Conservation (phyloP, 768 basidiomycete species). For the Hirschioporus abietinus region DNA sequence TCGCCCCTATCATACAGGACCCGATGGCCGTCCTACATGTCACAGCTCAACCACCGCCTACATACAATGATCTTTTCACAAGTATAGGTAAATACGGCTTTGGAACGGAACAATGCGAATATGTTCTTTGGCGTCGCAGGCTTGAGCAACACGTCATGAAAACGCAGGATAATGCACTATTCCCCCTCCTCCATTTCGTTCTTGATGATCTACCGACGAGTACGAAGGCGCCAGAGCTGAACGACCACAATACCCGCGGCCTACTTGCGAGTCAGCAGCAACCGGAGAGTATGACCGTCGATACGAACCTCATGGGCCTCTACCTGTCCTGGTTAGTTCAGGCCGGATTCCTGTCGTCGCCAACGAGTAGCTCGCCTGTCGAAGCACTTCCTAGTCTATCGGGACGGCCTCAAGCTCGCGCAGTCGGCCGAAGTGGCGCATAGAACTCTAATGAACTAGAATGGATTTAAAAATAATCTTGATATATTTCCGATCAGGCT, state of each 20-base stretch:
- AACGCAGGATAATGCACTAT: slow-evolving; percentile 92
- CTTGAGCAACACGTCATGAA: slow-evolving; percentile 96
- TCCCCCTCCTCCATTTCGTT: slow-evolving; percentile 95
- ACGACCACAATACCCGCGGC: slow-evolving; percentile 76
- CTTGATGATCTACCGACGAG: slow-evolving; percentile 95
- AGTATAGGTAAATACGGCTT: slow-evolving; percentile 79
- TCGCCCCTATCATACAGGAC: slow-evolving; percentile 43
- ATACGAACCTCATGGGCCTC: slow-evolving; percentile 69
- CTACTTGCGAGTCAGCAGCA: slow-evolving; percentile 38
- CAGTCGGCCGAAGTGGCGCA: slow-evolving; percentile 64
- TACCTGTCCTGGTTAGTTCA: slow-evolving; percentile 92
- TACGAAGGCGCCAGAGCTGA: slow-evolving; percentile 88
- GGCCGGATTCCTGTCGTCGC: slow-evolving; percentile 71
- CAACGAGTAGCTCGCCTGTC: slow-evolving; percentile 26
- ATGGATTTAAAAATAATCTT: not conserved
- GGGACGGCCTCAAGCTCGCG: slow-evolving; percentile 39
- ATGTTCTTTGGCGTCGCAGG: slow-evolving; percentile 84
- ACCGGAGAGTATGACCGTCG: slow-evolving; percentile 52
- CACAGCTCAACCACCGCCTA: slow-evolving; percentile 78
- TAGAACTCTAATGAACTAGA: slow-evolving; percentile 19
- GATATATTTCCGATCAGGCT: not conserved
- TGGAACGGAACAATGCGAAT: slow-evolving; percentile 72
- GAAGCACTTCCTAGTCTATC: slow-evolving; percentile 45
- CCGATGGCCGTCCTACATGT: slow-evolving; percentile 66
- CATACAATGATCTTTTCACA: slow-evolving; percentile 82